A percentile compares a stretch with the other conserved stretches of the same genome.
phyloP scores from a whole-genome alignment of 2,329 filamentous ascomycete species.

The Exophiala xenobiotica region DNA sequence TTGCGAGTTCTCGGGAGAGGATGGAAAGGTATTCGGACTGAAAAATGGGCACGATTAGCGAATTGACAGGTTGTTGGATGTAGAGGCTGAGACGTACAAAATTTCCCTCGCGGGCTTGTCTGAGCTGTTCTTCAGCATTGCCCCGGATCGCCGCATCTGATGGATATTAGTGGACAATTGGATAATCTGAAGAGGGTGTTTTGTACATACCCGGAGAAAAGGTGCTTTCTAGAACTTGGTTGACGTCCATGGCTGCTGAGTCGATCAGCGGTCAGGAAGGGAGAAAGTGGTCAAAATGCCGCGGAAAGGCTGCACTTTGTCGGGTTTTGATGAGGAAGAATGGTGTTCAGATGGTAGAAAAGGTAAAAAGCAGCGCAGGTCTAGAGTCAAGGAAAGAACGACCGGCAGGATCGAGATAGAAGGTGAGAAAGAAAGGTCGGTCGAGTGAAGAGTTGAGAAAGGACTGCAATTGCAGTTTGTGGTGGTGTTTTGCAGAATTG shows the following conservation, averaged over 20 bases:
- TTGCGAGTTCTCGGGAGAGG: slow-evolving; percentile 89
- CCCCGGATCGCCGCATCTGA: slow-evolving; percentile 86
- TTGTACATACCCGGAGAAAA: slow-evolving; percentile 82
- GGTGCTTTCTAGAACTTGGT: slow-evolving; percentile 95
- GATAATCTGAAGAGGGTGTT: slow-evolving; percentile 8
- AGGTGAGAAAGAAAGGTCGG: slow-evolving; percentile 7
- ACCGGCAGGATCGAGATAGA: slow-evolving; percentile 8
- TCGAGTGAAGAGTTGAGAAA: slow-evolving; percentile 13
- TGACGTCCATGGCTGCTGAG: slow-evolving; percentile 79
- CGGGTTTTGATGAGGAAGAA: slow-evolving; percentile 17
- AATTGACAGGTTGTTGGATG: slow-evolving; percentile 14
- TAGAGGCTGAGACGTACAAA: slow-evolving; percentile 66
- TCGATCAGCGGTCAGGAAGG: slow-evolving; percentile 25
- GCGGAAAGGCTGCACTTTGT: slow-evolving; percentile 10
- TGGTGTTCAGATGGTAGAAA: no score
- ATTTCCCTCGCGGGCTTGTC: slow-evolving; percentile 87
- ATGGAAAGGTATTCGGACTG: slow-evolving; percentile 91
- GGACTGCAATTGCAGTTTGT: slow-evolving; percentile 13
- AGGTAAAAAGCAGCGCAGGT: no score
- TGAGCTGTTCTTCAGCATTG: slow-evolving; percentile 90
- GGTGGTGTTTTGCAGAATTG: slow-evolving; percentile 12
- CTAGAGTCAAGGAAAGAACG: slow-evolving; percentile 31
- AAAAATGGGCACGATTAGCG: slow-evolving; percentile 6
- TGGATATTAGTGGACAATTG: slow-evolving; percentile 39
- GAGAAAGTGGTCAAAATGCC: slow-evolving; percentile 19